These are phyloP conservation scores for Scheffersomyces amazonensis DNA, from an alignment of 805 yeast genomes.

Conservation along the genomic window DNA sequence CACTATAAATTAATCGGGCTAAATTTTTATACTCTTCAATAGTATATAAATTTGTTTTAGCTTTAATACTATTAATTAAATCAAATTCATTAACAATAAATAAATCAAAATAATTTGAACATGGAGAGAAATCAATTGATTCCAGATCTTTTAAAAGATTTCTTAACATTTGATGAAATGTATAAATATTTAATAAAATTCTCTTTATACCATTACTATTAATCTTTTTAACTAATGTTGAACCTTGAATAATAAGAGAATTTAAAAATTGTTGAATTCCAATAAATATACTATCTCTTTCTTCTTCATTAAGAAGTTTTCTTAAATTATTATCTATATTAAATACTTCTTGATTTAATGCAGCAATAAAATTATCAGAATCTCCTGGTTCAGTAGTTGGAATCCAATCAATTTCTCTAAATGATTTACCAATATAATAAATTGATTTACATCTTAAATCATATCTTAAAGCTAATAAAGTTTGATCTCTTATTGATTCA, in stretches of 20 bases:
- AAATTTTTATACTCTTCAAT: constrained; percentile 48
- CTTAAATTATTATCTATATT: constrained; percentile 43
- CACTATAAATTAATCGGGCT: constrained; percentile 51
- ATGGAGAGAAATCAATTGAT: constrained; percentile 49
- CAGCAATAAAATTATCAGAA: constrained; percentile 52
- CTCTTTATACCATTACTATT: constrained; percentile 60
- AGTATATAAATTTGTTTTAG: constrained; percentile 32
- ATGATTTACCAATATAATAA: constrained; percentile 49
- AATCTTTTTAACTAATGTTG: constrained; percentile 47
- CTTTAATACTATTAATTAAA: constrained; percentile 37
- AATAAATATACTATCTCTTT: constrained; percentile 26
- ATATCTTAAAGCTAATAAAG: constrained; percentile 50
- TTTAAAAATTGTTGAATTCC: constrained; percentile 56
- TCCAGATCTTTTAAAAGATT: constrained; percentile 52
- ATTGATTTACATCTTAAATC: constrained; percentile 55
- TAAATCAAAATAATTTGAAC: constrained; percentile 56
- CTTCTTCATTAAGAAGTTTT: constrained; percentile 29
- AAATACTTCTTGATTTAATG: constrained; percentile 48
- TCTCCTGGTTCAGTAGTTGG: constrained; percentile 55
- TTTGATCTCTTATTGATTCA: constrained; percentile 30
- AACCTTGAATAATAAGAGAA: constrained; percentile 48
- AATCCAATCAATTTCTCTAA: constrained; percentile 48
- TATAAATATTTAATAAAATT: constrained; percentile 57
- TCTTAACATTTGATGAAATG: constrained; percentile 67
- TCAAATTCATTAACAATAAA: constrained; percentile 49